A percentile compares a stretch with the other conserved stretches of the same genome.
Evolutionary conservation across 768 basidiomycete genomes (phyloP).

Genomic region (Glaciozyma martinii): DNA sequence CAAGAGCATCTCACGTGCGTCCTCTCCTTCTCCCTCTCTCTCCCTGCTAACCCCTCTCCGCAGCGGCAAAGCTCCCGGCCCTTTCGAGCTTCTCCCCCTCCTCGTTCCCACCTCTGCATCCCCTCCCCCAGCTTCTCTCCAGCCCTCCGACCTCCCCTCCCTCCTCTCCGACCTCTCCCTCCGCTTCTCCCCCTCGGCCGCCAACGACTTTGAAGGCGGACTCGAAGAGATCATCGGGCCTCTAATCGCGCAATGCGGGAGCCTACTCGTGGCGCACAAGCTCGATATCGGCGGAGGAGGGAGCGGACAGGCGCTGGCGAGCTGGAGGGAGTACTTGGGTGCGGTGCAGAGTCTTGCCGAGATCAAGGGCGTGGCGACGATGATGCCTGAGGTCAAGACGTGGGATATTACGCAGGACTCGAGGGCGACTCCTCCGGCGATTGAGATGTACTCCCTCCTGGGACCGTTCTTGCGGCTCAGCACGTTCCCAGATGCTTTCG

Average conservation of each 20-base stretch:
- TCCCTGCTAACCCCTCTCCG: background rate
- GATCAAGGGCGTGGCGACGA: constrained; percentile 70
- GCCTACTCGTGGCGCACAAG: constrained; percentile 42
- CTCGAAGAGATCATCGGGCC: constrained; percentile 70
- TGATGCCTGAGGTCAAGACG: constrained; percentile 41
- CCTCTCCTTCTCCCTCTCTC: too few species aligned
- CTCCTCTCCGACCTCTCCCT: constrained; percentile 75
- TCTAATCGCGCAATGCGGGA: constrained; percentile 44
- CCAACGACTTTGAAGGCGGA: constrained; percentile 55
- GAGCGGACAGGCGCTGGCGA: constrained; percentile 19
- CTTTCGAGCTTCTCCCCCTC: constrained; percentile 70
- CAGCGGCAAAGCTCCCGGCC: constrained; percentile 59
- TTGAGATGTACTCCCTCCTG: constrained; percentile 51
- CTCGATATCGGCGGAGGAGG: constrained; percentile 29
- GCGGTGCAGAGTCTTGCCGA: constrained; percentile 72
- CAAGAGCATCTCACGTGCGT: constrained; percentile 46
- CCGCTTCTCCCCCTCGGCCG: constrained; percentile 48
- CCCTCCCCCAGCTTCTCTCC: constrained; percentile 48
- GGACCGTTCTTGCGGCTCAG: constrained; percentile 77
- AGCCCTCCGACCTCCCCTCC: constrained; percentile 59
- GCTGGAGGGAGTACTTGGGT: constrained; percentile 75
- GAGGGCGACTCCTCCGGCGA: constrained; percentile 4
- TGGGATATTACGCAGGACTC: constrained; percentile 12
- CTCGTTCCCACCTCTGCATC: constrained; percentile 56
- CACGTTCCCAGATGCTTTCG: constrained; percentile 84